Evolutionary conservation across 805 yeast genomes (phyloP).

Genomic region (Candida namnaoensis): DNA sequence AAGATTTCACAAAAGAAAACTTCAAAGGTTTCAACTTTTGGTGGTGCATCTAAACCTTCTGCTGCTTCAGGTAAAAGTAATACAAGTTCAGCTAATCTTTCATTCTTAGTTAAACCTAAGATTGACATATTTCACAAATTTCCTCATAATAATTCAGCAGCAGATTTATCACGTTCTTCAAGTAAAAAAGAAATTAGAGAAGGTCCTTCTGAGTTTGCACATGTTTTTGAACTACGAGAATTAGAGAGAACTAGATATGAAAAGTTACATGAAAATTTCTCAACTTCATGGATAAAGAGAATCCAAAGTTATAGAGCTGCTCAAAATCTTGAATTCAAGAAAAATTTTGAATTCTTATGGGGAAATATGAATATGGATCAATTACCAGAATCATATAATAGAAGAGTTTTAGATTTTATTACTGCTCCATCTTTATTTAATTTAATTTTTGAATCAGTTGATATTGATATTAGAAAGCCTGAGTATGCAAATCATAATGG

Average conservation of each 20-base stretch:
- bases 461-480: constrained; percentile 41
- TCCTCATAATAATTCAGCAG: not conserved
- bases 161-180: not conserved
- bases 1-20: constrained; percentile 4
- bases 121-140: no score
- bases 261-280: constrained; percentile 36
- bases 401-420: constrained; percentile 36
- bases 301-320: constrained; percentile 38
- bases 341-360: constrained; percentile 32
- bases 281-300: constrained; percentile 65
- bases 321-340: constrained; percentile 28
- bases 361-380: constrained; percentile 24
- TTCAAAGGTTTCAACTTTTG: constrained; percentile 2
- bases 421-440: constrained; percentile 45
- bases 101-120: no score
- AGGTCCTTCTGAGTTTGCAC: constrained; percentile 4
- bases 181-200: not conserved
- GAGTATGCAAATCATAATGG: constrained; percentile 30
- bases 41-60: not conserved
- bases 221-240: not conserved
- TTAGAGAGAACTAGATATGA: not conserved
- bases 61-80: no score
- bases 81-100: no score
- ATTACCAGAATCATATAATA: constrained; percentile 32
- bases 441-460: constrained; percentile 39